These are phyloP conservation scores for Nicotiana obtusifolia DNA, from an alignment of 257 asterid species.

Conservation along the genomic window DNA sequence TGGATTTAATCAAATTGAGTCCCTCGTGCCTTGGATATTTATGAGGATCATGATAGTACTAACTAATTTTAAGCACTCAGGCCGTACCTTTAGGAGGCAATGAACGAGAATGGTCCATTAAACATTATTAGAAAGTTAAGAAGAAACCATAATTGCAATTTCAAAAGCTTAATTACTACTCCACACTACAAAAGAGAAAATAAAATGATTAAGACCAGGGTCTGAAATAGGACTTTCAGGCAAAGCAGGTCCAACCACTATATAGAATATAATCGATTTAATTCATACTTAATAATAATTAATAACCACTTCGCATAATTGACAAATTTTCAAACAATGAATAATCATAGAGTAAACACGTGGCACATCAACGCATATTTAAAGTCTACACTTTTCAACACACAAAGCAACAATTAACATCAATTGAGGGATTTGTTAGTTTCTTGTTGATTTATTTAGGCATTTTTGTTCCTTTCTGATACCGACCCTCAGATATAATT, in stretches of 20 bases:
- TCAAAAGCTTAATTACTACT: neutral
- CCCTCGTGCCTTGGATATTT: neutral
- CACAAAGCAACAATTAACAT: neutral
- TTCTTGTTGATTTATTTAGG: neutral
- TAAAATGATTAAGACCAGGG: constrained; percentile 11
- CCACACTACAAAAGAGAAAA: constrained; percentile 5
- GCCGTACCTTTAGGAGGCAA: neutral
- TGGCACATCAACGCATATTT: neutral
- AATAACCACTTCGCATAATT: neutral
- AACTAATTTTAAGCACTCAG: neutral
- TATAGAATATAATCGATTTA: neutral
- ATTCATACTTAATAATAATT: neutral
- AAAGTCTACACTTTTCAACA: neutral
- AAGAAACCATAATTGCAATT: neutral
- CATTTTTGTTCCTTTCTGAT: neutral
- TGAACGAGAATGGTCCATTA: neutral
- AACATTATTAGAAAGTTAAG: neutral
- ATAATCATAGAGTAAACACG: constrained; percentile 1
- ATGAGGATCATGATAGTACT: neutral
- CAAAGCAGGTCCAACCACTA: constrained; percentile 8
- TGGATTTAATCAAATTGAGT: neutral
- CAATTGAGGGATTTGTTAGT: constrained; percentile 1
- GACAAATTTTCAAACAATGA: neutral
- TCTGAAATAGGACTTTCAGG: neutral
- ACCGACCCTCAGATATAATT: neutral